Conservation (phyloP, 306 rosid species). For the Coriaria nepalensis region DNA sequence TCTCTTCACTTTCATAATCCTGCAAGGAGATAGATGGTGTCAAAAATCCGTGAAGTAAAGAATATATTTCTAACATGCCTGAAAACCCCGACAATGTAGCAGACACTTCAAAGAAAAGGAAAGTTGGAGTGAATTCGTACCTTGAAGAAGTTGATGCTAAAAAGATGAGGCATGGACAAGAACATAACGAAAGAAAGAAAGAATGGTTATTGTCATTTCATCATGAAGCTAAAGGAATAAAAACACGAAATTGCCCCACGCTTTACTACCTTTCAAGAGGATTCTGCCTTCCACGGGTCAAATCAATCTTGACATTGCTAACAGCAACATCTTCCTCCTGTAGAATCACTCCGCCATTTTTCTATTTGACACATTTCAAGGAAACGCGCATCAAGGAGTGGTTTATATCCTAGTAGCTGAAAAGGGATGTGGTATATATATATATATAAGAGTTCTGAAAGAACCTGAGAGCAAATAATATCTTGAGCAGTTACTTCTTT, state of each 20-base stretch:
- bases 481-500: conserved; percentile 82
- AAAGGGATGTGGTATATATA: too few species aligned
- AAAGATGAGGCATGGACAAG: conserved; percentile 27
- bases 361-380: conserved; percentile 24
- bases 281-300: conserved; percentile 79
- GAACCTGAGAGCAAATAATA: conserved; percentile 86
- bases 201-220: conserved; percentile 4
- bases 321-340: conserved; percentile 78
- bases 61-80: too few species aligned
- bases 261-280: conserved; percentile 71
- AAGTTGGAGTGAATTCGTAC: conserved; percentile 24
- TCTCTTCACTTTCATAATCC: conserved; percentile 81
- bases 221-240: not conserved
- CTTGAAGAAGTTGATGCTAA: conserved; percentile 86
- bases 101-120: not conserved
- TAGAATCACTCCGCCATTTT: conserved; percentile 60
- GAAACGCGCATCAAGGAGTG: conserved; percentile 8
- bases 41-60: conserved; percentile 14
- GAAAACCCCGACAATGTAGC: not conserved
- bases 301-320: conserved; percentile 74
- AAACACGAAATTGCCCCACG: not conserved
- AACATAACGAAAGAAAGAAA: conserved; percentile 3
- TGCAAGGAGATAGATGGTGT: conserved; percentile 19
- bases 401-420: not conserved
- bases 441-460: not conserved